These are phyloP conservation scores for Botryotinia globosa DNA, from an alignment of 2,329 filamentous ascomycete genomes.

Conservation along the genomic window DNA sequence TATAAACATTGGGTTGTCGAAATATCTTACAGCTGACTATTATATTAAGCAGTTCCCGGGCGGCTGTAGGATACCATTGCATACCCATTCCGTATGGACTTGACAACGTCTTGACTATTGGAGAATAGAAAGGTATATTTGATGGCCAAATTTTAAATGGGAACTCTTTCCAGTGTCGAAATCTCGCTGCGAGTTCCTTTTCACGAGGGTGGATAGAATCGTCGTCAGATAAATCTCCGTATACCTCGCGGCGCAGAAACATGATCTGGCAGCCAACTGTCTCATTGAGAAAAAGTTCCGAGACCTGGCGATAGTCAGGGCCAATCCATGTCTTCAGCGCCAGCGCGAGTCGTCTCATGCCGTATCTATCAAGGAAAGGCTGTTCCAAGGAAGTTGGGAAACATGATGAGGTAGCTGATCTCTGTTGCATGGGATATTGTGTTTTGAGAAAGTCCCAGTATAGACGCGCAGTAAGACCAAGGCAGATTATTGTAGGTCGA, in stretches of 20 bases:
- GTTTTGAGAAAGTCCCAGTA: neutral
- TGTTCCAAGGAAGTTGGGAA: neutral
- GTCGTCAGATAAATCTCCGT: neutral
- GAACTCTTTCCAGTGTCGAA: neutral
- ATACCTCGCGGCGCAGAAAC: neutral
- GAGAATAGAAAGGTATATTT: neutral
- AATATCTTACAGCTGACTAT: neutral
- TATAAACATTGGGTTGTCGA: too few species aligned
- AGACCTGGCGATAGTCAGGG: neutral
- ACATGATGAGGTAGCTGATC: neutral
- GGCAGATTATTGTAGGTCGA: neutral
- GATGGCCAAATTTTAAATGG: neutral
- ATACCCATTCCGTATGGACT: conserved; percentile 1
- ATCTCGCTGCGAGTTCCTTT: neutral
- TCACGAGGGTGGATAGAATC: neutral
- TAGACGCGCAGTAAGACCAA: neutral
- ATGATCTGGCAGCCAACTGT: neutral
- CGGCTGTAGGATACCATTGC: conserved; percentile 1
- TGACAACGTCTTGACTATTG: neutral
- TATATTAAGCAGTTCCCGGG: neutral
- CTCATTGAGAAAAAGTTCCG: neutral
- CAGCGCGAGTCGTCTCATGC: neutral
- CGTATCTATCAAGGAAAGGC: neutral
- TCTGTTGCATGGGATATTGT: neutral
- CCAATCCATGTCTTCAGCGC: neutral